Percentiles rank a stretch among this genome's conserved stretches.
Conservation (phyloP, 768 basidiomycete genomes). For the Scleroderma bovista region DNA sequence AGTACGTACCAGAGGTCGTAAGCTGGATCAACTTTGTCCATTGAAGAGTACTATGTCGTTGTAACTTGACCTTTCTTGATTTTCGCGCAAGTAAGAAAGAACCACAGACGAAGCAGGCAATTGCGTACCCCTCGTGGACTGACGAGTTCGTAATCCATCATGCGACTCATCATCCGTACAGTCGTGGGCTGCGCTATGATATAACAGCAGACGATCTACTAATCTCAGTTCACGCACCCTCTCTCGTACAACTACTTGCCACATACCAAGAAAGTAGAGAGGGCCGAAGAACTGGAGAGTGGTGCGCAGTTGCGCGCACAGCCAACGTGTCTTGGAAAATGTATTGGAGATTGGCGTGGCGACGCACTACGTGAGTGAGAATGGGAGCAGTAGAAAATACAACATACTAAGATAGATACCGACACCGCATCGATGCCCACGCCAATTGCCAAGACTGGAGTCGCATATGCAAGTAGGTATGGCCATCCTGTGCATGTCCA, state of each 20-base stretch:
- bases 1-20: not conserved
- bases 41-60: no score
- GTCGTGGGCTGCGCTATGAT: not conserved
- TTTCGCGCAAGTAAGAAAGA: no score
- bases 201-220: not conserved
- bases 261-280: not conserved
- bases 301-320: not conserved
- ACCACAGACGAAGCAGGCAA: no score
- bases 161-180: no score
- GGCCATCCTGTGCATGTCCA: not conserved
- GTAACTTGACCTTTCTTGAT: no score
- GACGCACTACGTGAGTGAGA: not conserved
- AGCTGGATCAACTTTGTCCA: no score
- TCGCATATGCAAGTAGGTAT: not conserved
- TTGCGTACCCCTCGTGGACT: not conserved
- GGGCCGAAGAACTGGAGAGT: not conserved
- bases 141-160: not conserved
- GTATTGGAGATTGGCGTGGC: not conserved
- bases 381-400: not conserved
- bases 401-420: not conserved
- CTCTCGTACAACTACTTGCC: not conserved
- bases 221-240: not conserved
- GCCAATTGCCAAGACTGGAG: not conserved
- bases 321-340: no score
- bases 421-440: not conserved